Evolutionary conservation across 2,329 filamentous ascomycete genomes (phyloP), one percentile per base, ranked within the genome.

Genomic region (Knoxdaviesia capensis): DNA sequence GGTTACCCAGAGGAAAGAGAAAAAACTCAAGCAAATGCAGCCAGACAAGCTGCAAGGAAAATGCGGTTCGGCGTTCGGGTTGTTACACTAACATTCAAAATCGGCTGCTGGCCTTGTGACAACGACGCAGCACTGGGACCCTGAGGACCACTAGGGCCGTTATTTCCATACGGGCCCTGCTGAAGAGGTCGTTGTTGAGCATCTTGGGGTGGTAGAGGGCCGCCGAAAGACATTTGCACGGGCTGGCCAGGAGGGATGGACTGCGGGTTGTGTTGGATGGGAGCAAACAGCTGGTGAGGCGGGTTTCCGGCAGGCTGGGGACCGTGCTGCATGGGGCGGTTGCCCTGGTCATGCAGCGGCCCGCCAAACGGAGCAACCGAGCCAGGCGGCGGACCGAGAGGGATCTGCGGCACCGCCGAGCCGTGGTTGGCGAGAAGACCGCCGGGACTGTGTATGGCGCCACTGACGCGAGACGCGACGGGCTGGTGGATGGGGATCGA

Each of bases 401-500:
- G 60, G 39, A 68, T 69, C 34, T 67, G 58, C 31, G 70, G 65
- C 34, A 66, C 62, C 33, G 70, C 69, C 33, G 71, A 68, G 41
- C 77, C 75, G 50, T 85, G 75, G 49, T 77, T 84, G 6, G 79
- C 74, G 35, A 96, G 72, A 34, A 96, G 69, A 6, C 88, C 88
- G 49, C 90, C 88, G 1, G 88, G 88, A 38, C 86, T 92, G 56
- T 94, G 88, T 44, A 94, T 92, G 41, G 84, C 80, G 48, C 77
- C 80, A 44, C 80, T 63, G 47, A 85, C 66, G 59, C 87, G 68
- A 54, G 86, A 76, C 47, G 88, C 88, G 45, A 94, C 86, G 5
- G 88, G 88, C 58, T 96, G 88, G 59, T 96, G 88, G 51, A 96
- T 79, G 43, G 87, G 85, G 43, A 94, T 83, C 3, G 87, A 85